phyloP scores from a whole-genome alignment of 306 rosid species.

The Prunus mongolica region DNA sequence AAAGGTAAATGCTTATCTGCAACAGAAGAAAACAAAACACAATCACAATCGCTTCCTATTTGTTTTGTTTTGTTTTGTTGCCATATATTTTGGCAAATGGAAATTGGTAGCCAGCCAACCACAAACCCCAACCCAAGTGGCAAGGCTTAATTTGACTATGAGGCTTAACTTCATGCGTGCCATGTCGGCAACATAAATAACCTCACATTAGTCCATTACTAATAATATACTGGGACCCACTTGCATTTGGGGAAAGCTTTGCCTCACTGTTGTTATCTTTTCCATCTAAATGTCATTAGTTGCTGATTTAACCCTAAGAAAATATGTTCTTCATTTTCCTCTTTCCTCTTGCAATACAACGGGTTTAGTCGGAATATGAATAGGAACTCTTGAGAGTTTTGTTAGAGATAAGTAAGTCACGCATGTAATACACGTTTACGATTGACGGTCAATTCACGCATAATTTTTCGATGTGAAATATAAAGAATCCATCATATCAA shows the following conservation, averaged over 20 bases:
- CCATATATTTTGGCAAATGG: not conserved
- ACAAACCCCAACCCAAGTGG: conserved; percentile 47
- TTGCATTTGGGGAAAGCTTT: not conserved
- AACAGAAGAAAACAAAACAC: conserved; percentile 32
- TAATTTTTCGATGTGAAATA: not conserved
- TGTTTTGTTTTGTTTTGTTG: not conserved
- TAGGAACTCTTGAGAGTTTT: too few species aligned
- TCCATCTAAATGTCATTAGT: not conserved
- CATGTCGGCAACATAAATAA: conserved; percentile 61
- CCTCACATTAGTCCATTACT: not conserved
- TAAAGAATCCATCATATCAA: not conserved
- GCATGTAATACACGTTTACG: not conserved
- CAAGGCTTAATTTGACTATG: not conserved
- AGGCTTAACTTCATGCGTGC: conserved; percentile 31
- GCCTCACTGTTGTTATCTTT: not conserved
- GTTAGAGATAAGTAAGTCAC: too few species aligned
- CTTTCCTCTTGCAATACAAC: too few species aligned
- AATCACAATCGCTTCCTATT: not conserved
- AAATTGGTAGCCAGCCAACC: conserved; percentile 41
- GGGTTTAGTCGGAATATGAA: too few species aligned
- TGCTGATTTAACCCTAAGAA: not conserved
- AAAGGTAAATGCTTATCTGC: conserved; percentile 39
- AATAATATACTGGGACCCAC: not conserved
- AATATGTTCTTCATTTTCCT: not conserved
- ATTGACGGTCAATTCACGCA: not conserved